Percentiles rank a stretch among this genome's conserved stretches.
Evolutionary conservation across 2,329 filamentous ascomycete species (phyloP).

Genomic region (Alternaria brassicae): DNA sequence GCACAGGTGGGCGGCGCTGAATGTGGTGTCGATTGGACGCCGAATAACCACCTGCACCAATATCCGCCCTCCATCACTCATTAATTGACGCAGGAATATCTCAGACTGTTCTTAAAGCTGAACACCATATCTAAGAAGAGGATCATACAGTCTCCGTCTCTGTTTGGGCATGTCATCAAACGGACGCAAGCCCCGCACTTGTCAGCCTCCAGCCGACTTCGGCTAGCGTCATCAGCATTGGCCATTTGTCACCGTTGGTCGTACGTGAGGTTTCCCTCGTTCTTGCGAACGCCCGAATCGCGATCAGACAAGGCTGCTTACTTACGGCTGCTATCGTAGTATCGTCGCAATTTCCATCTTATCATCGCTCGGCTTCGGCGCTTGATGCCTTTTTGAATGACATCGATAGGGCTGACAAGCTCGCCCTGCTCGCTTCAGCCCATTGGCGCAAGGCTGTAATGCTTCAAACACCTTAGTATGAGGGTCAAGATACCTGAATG

Average conservation of each 20-base stretch:
- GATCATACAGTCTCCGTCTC: not conserved
- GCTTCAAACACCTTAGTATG: not conserved
- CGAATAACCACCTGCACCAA: not conserved
- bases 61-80: not conserved
- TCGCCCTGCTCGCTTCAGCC: constrained; percentile 8
- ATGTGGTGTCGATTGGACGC: not conserved
- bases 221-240: not conserved
- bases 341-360: not conserved
- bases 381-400: not conserved
- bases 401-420: constrained; percentile 5
- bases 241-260: not conserved
- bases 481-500: not conserved
- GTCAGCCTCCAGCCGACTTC: not conserved
- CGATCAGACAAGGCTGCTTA: not conserved
- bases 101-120: not conserved
- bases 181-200: not conserved
- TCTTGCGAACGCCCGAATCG: not conserved
- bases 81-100: not conserved
- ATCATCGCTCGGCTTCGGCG: not conserved
- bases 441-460: not conserved
- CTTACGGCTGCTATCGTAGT: not conserved
- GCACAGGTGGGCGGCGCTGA: not conserved
- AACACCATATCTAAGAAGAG: not conserved
- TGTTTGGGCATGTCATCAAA: not conserved
- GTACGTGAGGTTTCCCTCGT: not conserved